phyloP scores from a whole-genome alignment of 2,329 filamentous ascomycete genomes.

The Colletotrichum euphorbiae region DNA sequence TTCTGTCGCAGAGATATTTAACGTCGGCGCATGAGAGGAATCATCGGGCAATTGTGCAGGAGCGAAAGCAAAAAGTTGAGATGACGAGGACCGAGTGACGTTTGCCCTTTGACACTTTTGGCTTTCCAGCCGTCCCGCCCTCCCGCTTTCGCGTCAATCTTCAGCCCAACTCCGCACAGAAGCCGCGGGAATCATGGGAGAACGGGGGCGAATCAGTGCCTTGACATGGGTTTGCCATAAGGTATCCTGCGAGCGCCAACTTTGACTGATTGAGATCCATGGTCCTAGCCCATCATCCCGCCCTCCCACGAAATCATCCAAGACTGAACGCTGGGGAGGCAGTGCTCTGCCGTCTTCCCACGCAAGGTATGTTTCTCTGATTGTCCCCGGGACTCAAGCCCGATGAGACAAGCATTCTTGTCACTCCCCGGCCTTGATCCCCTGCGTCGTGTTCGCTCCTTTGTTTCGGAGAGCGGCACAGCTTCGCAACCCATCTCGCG shows the following conservation, averaged over 20 bases:
- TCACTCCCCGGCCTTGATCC: background rate
- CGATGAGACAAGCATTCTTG: conserved; percentile 13
- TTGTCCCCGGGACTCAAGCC: background rate
- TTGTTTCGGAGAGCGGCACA: conserved; percentile 4
- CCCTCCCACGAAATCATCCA: conserved; percentile 19
- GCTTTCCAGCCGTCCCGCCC: conserved; percentile 29
- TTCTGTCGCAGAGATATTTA: conserved; percentile 6
- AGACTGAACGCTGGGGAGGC: conserved; percentile 22
- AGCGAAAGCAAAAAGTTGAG: conserved; percentile 14
- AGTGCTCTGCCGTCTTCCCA: conserved; percentile 10
- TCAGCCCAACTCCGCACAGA: conserved; percentile 18
- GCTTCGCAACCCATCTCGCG: conserved; percentile 15
- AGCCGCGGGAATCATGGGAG: background rate
- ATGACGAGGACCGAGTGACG: conserved; percentile 22
- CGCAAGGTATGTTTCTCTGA: background rate
- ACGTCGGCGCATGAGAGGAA: background rate
- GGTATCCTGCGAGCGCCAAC: conserved; percentile 28
- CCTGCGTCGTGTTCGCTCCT: conserved; percentile 15
- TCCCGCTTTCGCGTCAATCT: conserved; percentile 22
- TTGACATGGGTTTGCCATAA: background rate
- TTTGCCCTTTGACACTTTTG: conserved; percentile 3
- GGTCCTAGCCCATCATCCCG: conserved; percentile 17
- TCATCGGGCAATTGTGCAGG: background rate
- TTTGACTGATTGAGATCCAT: conserved; percentile 22
- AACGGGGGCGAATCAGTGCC: background rate